Evolutionary conservation across 2,329 filamentous ascomycete species (phyloP).

Genomic region (Neonectria hederae): DNA sequence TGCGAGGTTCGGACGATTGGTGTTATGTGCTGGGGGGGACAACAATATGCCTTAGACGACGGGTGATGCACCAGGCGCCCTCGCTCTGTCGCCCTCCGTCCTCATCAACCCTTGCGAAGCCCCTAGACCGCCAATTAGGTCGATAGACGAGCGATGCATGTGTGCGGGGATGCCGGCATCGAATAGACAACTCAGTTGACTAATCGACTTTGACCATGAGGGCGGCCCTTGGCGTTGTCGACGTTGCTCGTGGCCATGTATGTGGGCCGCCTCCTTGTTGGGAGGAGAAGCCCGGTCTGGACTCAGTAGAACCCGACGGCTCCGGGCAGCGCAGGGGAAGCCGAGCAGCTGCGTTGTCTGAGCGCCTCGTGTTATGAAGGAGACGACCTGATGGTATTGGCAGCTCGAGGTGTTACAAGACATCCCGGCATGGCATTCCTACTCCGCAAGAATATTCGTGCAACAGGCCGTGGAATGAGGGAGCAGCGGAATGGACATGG

Average conservation of each 20-base stretch:
- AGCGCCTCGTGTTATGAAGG: background rate
- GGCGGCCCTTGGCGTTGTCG: background rate
- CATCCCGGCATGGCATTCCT: slow-evolving; percentile 10
- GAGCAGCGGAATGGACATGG: background rate
- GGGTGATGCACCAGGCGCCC: slow-evolving; percentile 11
- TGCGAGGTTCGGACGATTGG: slow-evolving; percentile 21
- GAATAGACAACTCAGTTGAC: slow-evolving; percentile 10
- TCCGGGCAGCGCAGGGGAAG: background rate
- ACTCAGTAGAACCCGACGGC: background rate
- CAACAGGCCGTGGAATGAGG: slow-evolving; percentile 3
- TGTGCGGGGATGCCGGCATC: slow-evolving; percentile 21
- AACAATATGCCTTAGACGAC: slow-evolving; percentile 14
- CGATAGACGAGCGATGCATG: slow-evolving; percentile 21
- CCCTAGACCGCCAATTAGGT: background rate
- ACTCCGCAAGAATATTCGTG: background rate
- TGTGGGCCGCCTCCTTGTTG: background rate
- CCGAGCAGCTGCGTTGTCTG: background rate
- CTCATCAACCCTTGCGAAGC: background rate
- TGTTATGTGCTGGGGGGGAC: slow-evolving; percentile 3
- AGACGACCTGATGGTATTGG: background rate
- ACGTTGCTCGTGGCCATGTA: background rate
- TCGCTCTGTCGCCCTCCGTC: background rate
- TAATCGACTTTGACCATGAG: slow-evolving; percentile 3
- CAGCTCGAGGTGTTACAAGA: background rate
- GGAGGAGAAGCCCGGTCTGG: background rate